Base-by-base conservation (phyloP, 2,329 filamentous ascomycete genomes). In the Scortechinia acanthostroma region DNA sequence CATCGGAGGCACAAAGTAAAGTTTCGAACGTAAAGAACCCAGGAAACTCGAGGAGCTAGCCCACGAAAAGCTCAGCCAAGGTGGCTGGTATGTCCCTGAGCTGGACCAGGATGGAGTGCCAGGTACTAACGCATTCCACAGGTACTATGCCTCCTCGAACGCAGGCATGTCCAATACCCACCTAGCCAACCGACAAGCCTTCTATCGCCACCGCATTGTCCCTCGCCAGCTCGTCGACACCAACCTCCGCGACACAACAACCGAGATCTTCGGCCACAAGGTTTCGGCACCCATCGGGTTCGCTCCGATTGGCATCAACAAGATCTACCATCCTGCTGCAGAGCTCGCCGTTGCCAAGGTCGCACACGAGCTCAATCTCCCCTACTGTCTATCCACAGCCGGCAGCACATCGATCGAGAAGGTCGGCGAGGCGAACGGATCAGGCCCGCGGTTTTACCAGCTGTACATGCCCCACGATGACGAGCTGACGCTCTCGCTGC, bases 381-480 rank as follows among this genome's bases (percentile, higher is more conserved):
- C 75, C 2, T 83, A 83, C 55, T 76, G 69, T 47, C 64, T 84
- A 21, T 74, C 69, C 20, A 80, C 78, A 0, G 80, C 78, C 0
- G 76, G 74, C 0, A 73, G 65, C 33, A 68, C 62, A 20, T 59
- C 69, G 0, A 80, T 83, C 43, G 80, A 84, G 54, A 69, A 71
- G 20, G 77, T 83, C 0, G 77, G 64, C 1, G 55, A 55, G 3
- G 76, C 76, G 1, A 80, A 83, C 45, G 76, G 74, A 6, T 52
- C 58, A 0, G 59, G 58, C 0, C 65, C 72, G 1, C 64, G 79
- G 0, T 83, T 80, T 56, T 84, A 74, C 59, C 80, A 84, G 56
- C 63, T 84, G 1, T 84, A 84, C 56, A 74, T 76, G 71, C 75
- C 75, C 2, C 76, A 81, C 46, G 77, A 83, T 50, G 76, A 83